Percentiles rank a stretch among this genome's conserved stretches.
Conservation (phyloP, 306 rosid genomes). For the Quercus rubra region DNA sequence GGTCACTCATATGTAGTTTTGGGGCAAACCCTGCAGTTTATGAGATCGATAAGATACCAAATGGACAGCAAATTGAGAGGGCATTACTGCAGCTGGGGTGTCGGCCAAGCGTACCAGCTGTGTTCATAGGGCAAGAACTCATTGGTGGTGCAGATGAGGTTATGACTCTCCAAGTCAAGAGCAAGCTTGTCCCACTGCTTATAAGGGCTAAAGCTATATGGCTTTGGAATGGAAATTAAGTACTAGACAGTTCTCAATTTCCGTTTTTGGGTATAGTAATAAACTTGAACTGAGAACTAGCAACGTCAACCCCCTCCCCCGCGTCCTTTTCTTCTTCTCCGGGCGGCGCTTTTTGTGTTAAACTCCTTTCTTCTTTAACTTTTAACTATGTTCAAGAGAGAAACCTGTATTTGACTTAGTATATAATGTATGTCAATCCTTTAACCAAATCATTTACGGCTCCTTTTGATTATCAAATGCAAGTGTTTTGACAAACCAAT, state of each 20-base stretch:
- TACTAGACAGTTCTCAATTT: no score
- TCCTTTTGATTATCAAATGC: no score
- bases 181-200: constrained; percentile 55
- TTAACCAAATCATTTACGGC: no score
- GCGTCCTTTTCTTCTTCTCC: no score
- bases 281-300: neutral
- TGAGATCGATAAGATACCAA: constrained; percentile 53
- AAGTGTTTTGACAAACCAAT: no score
- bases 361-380: neutral
- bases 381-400: neutral
- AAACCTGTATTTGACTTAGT: no score
- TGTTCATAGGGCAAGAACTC: constrained; percentile 66
- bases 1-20: constrained; percentile 44
- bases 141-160: constrained; percentile 61
- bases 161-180: constrained; percentile 55
- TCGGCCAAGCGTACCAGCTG: constrained; percentile 63
- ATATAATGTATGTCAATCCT: no score
- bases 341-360: neutral
- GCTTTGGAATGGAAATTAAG: constrained; percentile 21
- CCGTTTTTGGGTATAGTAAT: neutral
- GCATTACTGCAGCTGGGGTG: constrained; percentile 42
- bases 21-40: constrained; percentile 47
- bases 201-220: constrained; percentile 54
- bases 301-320: neutral
- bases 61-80: constrained; percentile 52